Base-by-base conservation (phyloP, 106 monocot genomes). In the Allium sativum region DNA sequence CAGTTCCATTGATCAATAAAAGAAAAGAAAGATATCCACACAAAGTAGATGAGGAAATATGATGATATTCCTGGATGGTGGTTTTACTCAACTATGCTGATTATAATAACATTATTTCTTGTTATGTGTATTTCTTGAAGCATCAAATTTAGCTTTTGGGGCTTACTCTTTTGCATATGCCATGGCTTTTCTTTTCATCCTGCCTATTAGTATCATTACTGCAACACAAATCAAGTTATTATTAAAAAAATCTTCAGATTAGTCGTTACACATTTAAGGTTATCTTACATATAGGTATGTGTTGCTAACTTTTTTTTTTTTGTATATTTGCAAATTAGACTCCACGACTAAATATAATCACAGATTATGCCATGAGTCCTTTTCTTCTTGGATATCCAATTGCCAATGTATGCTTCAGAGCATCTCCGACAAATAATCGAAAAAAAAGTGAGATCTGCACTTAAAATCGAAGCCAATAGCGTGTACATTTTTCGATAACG, bases 171-270 rank as follows among this genome's bases (percentile, higher is more conserved):
- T 95, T 42, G 94, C 94, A 2, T 95, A 90, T 48, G 78, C 15
- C 11, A 77, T 95, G 81, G 90, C 94, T 56, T 95, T 95, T 64
- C 4, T 79, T 12, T 90, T 95, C 78, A 95, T 90, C 47, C 81
- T 95, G 56, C 94, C 94, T 13, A 87, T 90, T 67, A 87, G 89
- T 69, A 90, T 95, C 79, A 90, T 95, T 41, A 90, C 90, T 21
- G 94, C 94, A 53, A 95, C 94, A 95, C 94, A 58, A 95, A 95
- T 48, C 94, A 95, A 83, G 94, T 82, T n/a, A n/a, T n/a, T n/a
- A n/a, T n/a, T n/a, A n/a, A n/a, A n/a, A n/a, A n/a, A n/a, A n/a
- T n/a, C n/a, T n/a, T n/a, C n/a, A n/a, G n/a, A n/a, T n/a, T n/a
- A n/a, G n/a, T n/a, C n/a, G n/a, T n/a, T n/a, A n/a, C n/a, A n/a